Evolutionary conservation across 1,284 basidiomycete species (phyloP).

Genomic region (Ustilago nuda): DNA sequence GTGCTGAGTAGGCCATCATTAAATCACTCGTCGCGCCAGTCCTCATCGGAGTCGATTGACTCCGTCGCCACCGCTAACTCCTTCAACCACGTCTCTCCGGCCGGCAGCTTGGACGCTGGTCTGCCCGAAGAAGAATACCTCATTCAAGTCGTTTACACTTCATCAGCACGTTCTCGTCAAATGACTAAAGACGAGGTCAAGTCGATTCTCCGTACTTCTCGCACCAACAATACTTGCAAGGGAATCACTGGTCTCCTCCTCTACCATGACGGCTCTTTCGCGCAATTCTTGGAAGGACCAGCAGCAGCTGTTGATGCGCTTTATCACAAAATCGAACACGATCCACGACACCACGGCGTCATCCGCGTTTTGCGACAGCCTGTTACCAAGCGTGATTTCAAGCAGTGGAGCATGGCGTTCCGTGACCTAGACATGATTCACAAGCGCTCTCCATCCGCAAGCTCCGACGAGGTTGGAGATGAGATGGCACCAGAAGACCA

Average conservation of each 20-base stretch:
- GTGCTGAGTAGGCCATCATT: constrained; percentile 25
- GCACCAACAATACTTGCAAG: constrained; percentile 34
- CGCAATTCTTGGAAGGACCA: constrained; percentile 53
- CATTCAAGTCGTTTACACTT: constrained; percentile 53
- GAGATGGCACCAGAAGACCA: constrained; percentile 24
- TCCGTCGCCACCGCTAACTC: constrained; percentile 24
- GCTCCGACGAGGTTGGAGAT: background rate
- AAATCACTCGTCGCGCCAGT: constrained; percentile 36
- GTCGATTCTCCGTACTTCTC: constrained; percentile 32
- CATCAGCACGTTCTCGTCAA: constrained; percentile 35
- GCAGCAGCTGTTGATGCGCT: constrained; percentile 29
- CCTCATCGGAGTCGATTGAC: constrained; percentile 37
- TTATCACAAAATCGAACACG: constrained; percentile 41
- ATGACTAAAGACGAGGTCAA: constrained; percentile 30
- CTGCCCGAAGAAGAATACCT: constrained; percentile 24
- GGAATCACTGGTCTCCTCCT: constrained; percentile 47
- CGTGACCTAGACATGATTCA: constrained; percentile 46
- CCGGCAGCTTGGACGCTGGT: constrained; percentile 10
- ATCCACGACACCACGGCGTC: constrained; percentile 43
- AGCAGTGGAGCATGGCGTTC: constrained; percentile 54
- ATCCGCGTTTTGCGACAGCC: constrained; percentile 33
- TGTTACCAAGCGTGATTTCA: constrained; percentile 43
- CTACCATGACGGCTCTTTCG: constrained; percentile 52
- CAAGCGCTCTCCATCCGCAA: constrained; percentile 5
- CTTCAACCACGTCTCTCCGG: constrained; percentile 11